Evolutionary conservation across 1,139 yeast genomes (phyloP), one percentile per base, ranked within the genome.

Genomic region (Petasospora rhodanensis): DNA sequence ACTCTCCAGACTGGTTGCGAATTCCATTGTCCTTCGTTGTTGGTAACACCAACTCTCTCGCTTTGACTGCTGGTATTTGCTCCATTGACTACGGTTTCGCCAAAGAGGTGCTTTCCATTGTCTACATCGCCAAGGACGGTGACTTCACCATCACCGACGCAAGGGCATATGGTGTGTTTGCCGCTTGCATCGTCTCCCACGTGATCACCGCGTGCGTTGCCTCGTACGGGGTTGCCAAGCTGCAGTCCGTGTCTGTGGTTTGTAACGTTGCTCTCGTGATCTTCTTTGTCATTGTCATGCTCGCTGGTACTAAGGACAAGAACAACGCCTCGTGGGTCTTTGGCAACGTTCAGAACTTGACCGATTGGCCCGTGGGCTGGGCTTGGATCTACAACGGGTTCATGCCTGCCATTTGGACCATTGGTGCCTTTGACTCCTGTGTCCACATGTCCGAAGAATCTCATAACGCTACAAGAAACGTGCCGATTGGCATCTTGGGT

Each of bases 391-490:
- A 78, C 28, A 59, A 69, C 13, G 46, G 52, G 1, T 71, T 80
- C 70, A 69, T 78, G 69, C 76, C 83, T 3, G 79, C 82, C 1
- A 70, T 73, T 35, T 74, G 80, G 80, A 70, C 77, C 11, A 73
- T 73, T 49, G 79, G 78, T 45, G 79, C 82, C 0, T 79, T 77
- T 52, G 87, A 80, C 52, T 73, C 81, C 3, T 76, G 80, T 45
- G 75, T 79, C 32, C 87, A 79, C 55, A 73, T 79, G 72, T 66
- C 77, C 17, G 89, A 80, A 55, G 87, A 80, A 51, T 80, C 82
- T 17, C 61, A 64, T 26, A 71, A 76, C 48, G 83, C 86, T 12
- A 64, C 76, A 11, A 63, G 59, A 36, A 74, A 81, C 17, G 78
- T 79, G 15, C 86, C 87, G 16, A 56, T 71, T 32, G 87, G 86